Conservation (phyloP, 257 asterid species). For the Ligustrum vulgare region DNA sequence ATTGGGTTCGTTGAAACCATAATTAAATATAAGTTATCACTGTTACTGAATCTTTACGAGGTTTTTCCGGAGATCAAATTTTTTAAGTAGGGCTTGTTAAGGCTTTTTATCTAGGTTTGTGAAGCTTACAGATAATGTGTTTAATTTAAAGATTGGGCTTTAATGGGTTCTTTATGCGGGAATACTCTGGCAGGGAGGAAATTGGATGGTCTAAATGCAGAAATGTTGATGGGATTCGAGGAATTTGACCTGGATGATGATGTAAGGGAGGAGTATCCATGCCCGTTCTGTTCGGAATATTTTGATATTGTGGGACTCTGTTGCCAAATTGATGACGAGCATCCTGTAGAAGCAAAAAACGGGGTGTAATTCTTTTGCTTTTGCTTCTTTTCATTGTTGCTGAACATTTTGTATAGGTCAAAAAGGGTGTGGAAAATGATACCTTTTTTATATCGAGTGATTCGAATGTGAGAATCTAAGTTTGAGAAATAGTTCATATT, state of each 20-base stretch:
- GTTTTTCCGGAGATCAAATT: neutral
- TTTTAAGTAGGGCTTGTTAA: neutral
- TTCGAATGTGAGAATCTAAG: neutral
- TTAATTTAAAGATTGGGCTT: conserved; percentile 2
- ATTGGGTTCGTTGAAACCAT: neutral
- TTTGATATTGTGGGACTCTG: conserved; percentile 71
- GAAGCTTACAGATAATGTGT: neutral
- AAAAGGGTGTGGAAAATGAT: neutral
- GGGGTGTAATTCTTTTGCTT: conserved; percentile 45
- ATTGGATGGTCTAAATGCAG: conserved; percentile 62
- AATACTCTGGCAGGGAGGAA: conserved; percentile 39
- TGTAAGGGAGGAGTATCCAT: conserved; percentile 64
- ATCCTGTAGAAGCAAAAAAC: conserved; percentile 65
- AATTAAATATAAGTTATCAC: neutral
- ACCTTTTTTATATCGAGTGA: neutral
- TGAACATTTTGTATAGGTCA: neutral
- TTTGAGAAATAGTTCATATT: neutral
- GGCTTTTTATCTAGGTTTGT: neutral
- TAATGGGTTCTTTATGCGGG: conserved; percentile 7
- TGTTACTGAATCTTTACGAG: neutral
- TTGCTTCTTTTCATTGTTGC: neutral
- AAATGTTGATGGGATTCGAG: conserved; percentile 70
- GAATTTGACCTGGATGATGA: conserved; percentile 65
- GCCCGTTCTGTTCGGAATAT: conserved; percentile 70
- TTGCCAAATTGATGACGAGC: conserved; percentile 79